phyloP scores from a whole-genome alignment of 768 basidiomycete genomes.

The Terana coerulea region DNA sequence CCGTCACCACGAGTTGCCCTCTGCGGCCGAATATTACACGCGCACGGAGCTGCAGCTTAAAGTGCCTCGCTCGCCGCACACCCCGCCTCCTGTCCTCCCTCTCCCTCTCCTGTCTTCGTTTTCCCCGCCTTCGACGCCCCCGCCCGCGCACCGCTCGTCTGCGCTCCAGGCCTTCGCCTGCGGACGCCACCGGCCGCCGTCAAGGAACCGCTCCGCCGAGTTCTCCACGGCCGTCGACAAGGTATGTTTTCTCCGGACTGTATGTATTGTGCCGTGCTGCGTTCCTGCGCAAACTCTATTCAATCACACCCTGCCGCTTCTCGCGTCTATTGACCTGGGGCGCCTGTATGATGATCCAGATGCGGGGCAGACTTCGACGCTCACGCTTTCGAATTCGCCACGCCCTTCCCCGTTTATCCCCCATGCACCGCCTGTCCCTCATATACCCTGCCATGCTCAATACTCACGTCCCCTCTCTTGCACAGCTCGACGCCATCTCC shows the following conservation, averaged over 20 bases:
- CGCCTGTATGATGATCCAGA: constrained; percentile 5
- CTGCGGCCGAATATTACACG: constrained; percentile 10
- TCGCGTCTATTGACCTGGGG: constrained; percentile 9
- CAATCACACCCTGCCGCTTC: constrained; percentile 3
- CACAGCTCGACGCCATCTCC: constrained; percentile 19
- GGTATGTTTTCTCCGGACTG: not conserved
- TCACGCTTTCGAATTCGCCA: constrained; percentile 2
- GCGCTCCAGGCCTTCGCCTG: not conserved
- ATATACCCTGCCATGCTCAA: constrained; percentile 9
- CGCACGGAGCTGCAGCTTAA: constrained; percentile 18
- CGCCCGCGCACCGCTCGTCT: constrained; percentile 9
- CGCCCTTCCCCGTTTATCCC: not conserved
- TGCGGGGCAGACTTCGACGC: constrained; percentile 1
- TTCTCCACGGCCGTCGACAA: not conserved
- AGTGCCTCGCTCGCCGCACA: constrained; percentile 16
- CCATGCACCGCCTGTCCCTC: constrained; percentile 8
- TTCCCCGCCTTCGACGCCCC: constrained; percentile 14
- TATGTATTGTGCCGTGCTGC: constrained; percentile 4
- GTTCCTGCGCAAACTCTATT: constrained; percentile 18
- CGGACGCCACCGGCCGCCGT: constrained; percentile 3
- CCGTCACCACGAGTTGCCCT: constrained; percentile 18
- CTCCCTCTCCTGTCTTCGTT: constrained; percentile 12
- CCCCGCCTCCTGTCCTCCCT: constrained; percentile 21
- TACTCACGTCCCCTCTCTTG: constrained; percentile 11
- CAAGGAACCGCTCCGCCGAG: not conserved